Conservation (phyloP, 2,329 filamentous ascomycete genomes). For the Lasiodiplodia sp. region DNA sequence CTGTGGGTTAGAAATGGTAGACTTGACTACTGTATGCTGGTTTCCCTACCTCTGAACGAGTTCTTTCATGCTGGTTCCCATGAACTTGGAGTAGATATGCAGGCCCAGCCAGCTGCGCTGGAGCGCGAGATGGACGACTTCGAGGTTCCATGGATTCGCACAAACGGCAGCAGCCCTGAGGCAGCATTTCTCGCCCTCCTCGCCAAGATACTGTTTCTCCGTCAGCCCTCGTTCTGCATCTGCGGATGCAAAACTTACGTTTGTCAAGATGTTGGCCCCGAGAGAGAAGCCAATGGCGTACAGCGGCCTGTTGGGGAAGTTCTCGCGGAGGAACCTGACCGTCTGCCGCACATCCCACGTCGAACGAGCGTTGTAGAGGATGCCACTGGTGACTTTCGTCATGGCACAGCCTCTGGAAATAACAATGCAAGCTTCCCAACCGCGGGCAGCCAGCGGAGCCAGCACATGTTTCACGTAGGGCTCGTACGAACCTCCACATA, state of each 20-base stretch:
- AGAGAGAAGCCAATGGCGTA: constrained; percentile 89
- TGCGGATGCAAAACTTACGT: constrained; percentile 64
- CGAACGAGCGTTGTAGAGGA: constrained; percentile 87
- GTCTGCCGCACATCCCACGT: constrained; percentile 88
- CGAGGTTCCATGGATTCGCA: constrained; percentile 80
- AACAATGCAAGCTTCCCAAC: constrained; percentile 85
- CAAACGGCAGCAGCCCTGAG: constrained; percentile 71
- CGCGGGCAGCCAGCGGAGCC: constrained; percentile 69
- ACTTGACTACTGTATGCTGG: too few species aligned
- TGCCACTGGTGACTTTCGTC: constrained; percentile 78
- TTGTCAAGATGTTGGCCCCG: constrained; percentile 89
- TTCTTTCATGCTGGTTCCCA: constrained; percentile 72
- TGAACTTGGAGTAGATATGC: constrained; percentile 69
- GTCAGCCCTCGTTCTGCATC: constrained; percentile 6
- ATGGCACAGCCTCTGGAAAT: constrained; percentile 85
- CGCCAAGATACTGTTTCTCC: constrained; percentile 74
- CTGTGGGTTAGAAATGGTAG: background rate
- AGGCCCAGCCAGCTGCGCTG: constrained; percentile 66
- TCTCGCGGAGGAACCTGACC: constrained; percentile 76
- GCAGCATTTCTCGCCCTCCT: constrained; percentile 75
- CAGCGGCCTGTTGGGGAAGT: constrained; percentile 82
- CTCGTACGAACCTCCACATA: constrained; percentile 88
- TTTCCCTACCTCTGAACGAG: constrained; percentile 34
- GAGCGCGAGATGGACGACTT: constrained; percentile 68
- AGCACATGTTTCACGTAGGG: constrained; percentile 82